Base-by-base conservation (phyloP, 208 protist genomes). In the Acanthamoeba lenticulata region DNA sequence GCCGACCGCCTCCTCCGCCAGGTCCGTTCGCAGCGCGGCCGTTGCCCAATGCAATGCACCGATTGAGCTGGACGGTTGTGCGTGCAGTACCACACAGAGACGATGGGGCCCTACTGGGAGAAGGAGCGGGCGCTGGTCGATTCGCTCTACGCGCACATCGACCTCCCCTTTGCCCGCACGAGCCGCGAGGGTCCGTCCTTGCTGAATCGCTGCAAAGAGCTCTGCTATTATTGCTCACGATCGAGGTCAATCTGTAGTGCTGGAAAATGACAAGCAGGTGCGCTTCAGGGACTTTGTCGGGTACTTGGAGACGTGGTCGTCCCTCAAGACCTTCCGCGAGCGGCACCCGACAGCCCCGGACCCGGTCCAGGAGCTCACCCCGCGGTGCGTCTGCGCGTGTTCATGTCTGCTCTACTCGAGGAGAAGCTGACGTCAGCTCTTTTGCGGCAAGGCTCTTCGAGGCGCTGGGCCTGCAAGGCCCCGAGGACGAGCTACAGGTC, bases 21-120 rank as follows among this genome's bases (percentile, higher is more conserved):
- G 36, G 85, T 91, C 1, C 44, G 7, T 6, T 32, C 29, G n/a
- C 5, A 21, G 19, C 60, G 5, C 27, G 29, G 7, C n/a, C 65
- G 21, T 34, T n/a, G 38, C 38, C n/a, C 38, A 36, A 9, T 77
- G 0, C 36, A 36, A 45, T 77, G 62, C 6, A 11, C 19, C 60
- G 21, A 69, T 4, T 60, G 24, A 29, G 21, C 29, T 77, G 77
- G n/a, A 6, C 4, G 15, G 13, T 1, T 27, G 11, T 9, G 0
- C 0, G 4, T 15, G 24, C 49, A 91, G 85, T 91, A 91, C 27
- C 85, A 91, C 57, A 72, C 55, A 9, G 36, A 72, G 45, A 69
- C 55, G 29, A 24, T 91, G 55, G 85, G 85, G 4, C 85, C 85
- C 32, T 91, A 91, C 29, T 91, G 85, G 85, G 85, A 91, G 27